Base-by-base conservation (phyloP, 495 filamentous ascomycete genomes). In the Aspergillus baeticus region DNA sequence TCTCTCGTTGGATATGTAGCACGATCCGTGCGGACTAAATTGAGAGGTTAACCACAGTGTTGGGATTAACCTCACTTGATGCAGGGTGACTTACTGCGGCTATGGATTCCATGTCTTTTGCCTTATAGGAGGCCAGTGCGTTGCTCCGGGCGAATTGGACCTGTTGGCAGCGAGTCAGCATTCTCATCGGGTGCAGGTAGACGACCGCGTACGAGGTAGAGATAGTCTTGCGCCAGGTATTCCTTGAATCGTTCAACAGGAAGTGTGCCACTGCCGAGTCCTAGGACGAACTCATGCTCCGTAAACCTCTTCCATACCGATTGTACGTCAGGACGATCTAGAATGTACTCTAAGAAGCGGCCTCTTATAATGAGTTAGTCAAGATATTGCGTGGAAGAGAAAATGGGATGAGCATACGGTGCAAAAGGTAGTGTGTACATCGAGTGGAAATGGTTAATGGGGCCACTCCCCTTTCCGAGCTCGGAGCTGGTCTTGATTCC, bases 361-460 rank as follows among this genome's bases (percentile, higher is more conserved):
- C 85, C 90, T 21, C 92, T 96, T 11, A 15, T 36, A 23, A 18
- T 29, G 18, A 14, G 51, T 64, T 21, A 68, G 41, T 17, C 47
- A 21, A 21, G 1, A 20, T n/a, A 26, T 13, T 17, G 7, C 8
- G 52, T 49, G 18, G 13, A 10, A 10, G 5, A 41, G 5, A n/a
- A n/a, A 38, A 17, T 6, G 34, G 56, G 34, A 34, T 4, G 11
- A 51, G 77, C 86, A 66, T 73, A 96, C 91, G 87, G 89, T 10
- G 88, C 71, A 73, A 96, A 96, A 2, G 92, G 91, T 55, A 96
- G 71, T 1, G 77, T 82, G 55, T 90, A 86, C 2, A 84, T 77
- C 3, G 91, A 95, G 68, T 98, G 92, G 62, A 96, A 95, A 70
- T 96, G 93, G 61, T 96, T 96, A 57, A 98, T 85, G 2, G 94